Base-by-base conservation (phyloP, 192 early-diverging fungal species). In the Backusella mclennaniae region DNA sequence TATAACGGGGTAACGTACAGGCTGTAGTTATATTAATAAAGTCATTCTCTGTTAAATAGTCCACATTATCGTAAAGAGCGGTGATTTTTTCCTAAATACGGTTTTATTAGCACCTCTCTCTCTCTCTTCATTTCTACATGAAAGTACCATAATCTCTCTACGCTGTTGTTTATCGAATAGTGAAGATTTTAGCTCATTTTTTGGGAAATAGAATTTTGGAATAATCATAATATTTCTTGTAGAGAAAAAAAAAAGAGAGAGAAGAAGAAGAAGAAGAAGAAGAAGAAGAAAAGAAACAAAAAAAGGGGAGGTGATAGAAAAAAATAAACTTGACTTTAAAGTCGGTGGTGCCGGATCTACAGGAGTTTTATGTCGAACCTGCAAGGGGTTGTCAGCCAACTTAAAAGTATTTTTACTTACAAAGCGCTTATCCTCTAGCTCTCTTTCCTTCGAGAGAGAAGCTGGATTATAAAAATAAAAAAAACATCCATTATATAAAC, bases 1-100 rank as follows among this genome's bases (percentile, higher is more conserved):
- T 88, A 76, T 89, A 93, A 26, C 89, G 86, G 19, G 92, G 92
- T 69, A 93, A 76, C 4, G 82, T 84, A 53, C 92, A 93, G 52
- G 73, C 73, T 59, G 77, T 76, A 36, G 82, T 75, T 14, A 83
- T 59, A 19, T 52, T 39, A 14, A 75, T 15, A 35, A 82, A 82
- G n/a, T 78, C 67, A 2, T 29, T 35, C 46, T 82, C 76, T 67
- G 42, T 42, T 59, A 79, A 39, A 63, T 41, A 79, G 14, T 69
- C 68, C 4, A 69, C 21, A 69, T 69, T 69, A 12, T 35, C 39
- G 38, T 23, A 69, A 41, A 69, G 4, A 12, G n/a, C 38, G 38
- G 68, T 4, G 12, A 69, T 21, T 19, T 69, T 69, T 35, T 69
- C 68, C 68, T 69, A 36, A 8, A 26, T 21, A 69, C 11, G 26